Evolutionary conservation across 176 grass and related monocot species (phyloP).

Genomic region (Triticum urartu): DNA sequence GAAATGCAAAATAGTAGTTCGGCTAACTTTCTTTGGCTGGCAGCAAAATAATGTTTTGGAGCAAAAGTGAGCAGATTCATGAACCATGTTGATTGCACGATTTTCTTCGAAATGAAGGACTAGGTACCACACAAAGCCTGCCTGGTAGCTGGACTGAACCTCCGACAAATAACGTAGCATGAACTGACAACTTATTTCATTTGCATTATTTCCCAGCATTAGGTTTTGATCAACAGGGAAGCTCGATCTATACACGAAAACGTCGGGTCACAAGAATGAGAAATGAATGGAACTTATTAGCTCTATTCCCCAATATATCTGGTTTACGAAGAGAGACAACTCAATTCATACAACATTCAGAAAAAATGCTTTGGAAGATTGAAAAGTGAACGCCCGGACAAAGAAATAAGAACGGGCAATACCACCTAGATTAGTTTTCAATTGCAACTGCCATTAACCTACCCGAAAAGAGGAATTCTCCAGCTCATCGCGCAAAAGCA

Average conservation of each 20-base stretch:
- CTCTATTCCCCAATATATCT: background rate
- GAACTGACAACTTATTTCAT: background rate
- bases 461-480: slow-evolving; percentile 86
- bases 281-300: background rate
- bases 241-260: slow-evolving; percentile 5
- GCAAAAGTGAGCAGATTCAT: background rate
- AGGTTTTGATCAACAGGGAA: background rate
- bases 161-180: background rate
- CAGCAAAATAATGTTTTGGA: background rate
- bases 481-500: slow-evolving; percentile 57
- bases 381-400: background rate
- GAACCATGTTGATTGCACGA: background rate
- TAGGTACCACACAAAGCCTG: background rate
- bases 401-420: background rate
- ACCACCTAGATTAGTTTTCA: background rate
- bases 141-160: background rate
- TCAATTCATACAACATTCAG: background rate
- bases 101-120: background rate
- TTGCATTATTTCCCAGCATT: background rate
- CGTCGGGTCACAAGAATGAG: background rate
- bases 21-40: background rate
- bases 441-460: slow-evolving; percentile 9
- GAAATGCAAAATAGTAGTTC: background rate
- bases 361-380: background rate
- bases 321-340: background rate